Evolutionary conservation across 2,329 filamentous ascomycete species (phyloP), one percentile per base, ranked within the genome.

Genomic region (Claviceps paspali): DNA sequence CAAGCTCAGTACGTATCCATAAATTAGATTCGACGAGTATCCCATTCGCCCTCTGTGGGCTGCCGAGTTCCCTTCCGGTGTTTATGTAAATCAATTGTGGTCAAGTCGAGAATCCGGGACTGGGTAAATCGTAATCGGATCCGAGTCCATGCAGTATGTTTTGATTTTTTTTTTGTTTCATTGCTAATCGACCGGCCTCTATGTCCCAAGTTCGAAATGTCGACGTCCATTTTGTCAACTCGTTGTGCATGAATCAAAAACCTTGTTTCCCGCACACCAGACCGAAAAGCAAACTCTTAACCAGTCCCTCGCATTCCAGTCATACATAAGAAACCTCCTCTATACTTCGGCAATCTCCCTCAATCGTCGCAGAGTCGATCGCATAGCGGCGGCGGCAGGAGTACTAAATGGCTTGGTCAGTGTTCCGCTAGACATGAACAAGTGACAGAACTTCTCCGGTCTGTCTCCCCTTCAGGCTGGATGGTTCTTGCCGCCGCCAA

Each of bases 261-360:
- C 56, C 56, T 56, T 54, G 50, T 57, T 51, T 56, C 60, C 59
- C 54, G 46, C 62, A 60, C 59, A 62, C 60, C 60, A 58, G 55
- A 61, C 58, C 57, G 59, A 62, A 63, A 63, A 61, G 57, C 58
- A 61, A 58, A 45, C 60, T 54, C 57, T 47, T 56, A 55, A 52
- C 54, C 47, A 50, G 30, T 19, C 45, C 43, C 52, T 33, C 9
- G 15, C 51, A 47, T 47, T 45, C 48, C 47, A 49, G 45, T 23
- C 30, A 26, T 33, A 38, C n/a, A 21, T 10, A 32, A 24, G 48
- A 50, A 43, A 44, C 40, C 42, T 47, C 56, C 55, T 63, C 72
- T 83, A 88, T 68, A 92, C 84, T 78, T 94, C 87, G 62, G 83
- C 83, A 70, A 94, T 93, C 72, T 95, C 87, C 64, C 87, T 82